Percentiles rank a stretch among this genome's conserved stretches.
Conservation (phyloP, 768 basidiomycete genomes). For the Nidularia sp. region DNA sequence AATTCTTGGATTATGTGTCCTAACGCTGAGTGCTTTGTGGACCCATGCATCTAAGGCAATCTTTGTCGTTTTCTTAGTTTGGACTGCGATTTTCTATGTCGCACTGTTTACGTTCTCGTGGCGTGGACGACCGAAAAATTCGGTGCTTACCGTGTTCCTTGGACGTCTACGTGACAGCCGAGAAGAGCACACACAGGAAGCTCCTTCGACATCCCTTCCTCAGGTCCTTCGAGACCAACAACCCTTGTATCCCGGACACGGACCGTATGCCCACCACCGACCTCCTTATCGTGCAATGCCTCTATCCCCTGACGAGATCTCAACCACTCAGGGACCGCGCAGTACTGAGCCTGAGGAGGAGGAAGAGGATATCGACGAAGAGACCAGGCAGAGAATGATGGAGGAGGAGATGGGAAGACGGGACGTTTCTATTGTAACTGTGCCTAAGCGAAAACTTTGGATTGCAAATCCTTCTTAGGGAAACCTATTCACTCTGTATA, state of each 20-base stretch:
- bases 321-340: constrained; percentile 31
- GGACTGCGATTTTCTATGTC: constrained; percentile 56
- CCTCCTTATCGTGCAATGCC: constrained; percentile 51
- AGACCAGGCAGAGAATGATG: constrained; percentile 66
- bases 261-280: constrained; percentile 71
- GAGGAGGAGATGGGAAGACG: constrained; percentile 81
- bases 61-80: constrained; percentile 64
- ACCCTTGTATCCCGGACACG: constrained; percentile 15
- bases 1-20: constrained; percentile 52
- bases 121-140: constrained; percentile 32
- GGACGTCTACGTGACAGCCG: constrained; percentile 35
- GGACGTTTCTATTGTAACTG: constrained; percentile 79
- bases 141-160: constrained; percentile 48
- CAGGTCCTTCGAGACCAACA: constrained; percentile 27
- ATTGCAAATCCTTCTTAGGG: constrained; percentile 70
- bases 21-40: constrained; percentile 61
- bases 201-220: constrained; percentile 29
- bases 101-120: constrained; percentile 33
- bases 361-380: constrained; percentile 74
- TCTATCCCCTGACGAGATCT: constrained; percentile 34
- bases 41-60: constrained; percentile 43
- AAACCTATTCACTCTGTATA: too few species aligned
- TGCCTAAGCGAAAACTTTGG: constrained; percentile 71
- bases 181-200: constrained; percentile 13
- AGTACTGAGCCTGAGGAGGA: constrained; percentile 51